Evolutionary conservation across 2,329 filamentous ascomycete genomes (phyloP).

Genomic region (Verticillium klebahnii): DNA sequence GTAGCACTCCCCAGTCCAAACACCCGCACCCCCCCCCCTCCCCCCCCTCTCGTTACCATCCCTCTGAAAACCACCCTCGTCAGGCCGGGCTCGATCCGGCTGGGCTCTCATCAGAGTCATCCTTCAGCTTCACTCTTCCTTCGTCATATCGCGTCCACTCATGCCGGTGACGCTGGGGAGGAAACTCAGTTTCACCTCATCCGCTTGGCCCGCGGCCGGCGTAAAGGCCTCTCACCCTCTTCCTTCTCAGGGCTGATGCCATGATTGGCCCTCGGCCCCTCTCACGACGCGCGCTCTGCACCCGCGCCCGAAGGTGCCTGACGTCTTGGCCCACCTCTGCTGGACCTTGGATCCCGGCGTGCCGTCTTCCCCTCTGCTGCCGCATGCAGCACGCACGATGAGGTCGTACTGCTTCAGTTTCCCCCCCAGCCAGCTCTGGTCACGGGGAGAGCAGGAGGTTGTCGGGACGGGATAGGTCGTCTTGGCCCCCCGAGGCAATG

Average conservation of each 20-base stretch:
- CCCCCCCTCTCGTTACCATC: not conserved
- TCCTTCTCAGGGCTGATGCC: not conserved
- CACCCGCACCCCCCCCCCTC: not conserved
- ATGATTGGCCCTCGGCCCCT: not conserved
- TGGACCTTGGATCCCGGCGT: not conserved
- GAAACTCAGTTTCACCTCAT: not conserved
- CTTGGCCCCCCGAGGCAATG: not conserved
- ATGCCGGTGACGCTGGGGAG: not conserved
- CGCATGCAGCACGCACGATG: not conserved
- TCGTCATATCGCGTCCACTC: not conserved
- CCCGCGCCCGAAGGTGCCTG: not conserved
- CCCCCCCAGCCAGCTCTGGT: not conserved
- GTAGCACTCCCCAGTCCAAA: not conserved
- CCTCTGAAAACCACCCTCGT: not conserved
- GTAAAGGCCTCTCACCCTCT: not conserved
- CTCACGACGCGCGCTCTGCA: not conserved
- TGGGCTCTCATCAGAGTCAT: not conserved
- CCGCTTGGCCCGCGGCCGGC: not conserved
- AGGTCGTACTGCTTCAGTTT: not conserved
- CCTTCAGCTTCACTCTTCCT: not conserved
- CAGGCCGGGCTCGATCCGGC: not conserved
- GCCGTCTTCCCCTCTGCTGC: not conserved
- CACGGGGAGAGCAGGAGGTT: not conserved
- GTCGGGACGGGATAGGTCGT: not conserved
- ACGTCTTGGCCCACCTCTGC: not conserved